Conservation (phyloP, 768 basidiomycete species). For the Lentinula boryana region DNA sequence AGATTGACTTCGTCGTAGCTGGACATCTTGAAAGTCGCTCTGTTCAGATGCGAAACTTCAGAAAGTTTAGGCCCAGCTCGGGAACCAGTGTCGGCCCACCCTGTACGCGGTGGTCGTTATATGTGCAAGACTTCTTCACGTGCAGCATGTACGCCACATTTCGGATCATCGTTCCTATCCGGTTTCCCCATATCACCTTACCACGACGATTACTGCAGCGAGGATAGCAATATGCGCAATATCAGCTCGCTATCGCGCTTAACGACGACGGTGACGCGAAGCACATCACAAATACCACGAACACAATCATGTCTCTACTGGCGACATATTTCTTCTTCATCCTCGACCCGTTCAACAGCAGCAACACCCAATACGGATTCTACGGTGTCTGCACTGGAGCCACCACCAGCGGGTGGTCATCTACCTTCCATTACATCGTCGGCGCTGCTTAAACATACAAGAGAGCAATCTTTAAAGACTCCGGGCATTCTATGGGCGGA, state of each 20-base stretch:
- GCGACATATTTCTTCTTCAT: not conserved
- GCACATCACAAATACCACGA: not conserved
- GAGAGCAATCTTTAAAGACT: conserved; percentile 67
- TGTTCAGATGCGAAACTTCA: too few species aligned
- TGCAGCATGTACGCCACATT: not conserved
- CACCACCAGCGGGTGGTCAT: conserved; percentile 79
- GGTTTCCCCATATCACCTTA: not conserved
- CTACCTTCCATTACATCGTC: conserved; percentile 69
- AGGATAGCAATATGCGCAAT: not conserved
- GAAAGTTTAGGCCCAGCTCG: too few species aligned
- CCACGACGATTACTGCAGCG: not conserved
- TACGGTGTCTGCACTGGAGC: conserved; percentile 30
- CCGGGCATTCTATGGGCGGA: conserved; percentile 71
- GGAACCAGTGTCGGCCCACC: too few species aligned
- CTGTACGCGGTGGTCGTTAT: too few species aligned
- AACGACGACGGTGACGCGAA: not conserved
- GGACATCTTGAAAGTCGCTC: too few species aligned
- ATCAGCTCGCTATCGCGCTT: not conserved
- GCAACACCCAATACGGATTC: not conserved
- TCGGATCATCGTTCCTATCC: not conserved
- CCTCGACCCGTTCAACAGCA: not conserved
- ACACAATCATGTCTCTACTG: not conserved
- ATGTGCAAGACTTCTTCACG: not conserved
- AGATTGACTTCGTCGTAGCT: too few species aligned
- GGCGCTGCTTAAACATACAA: conserved; percentile 52